Percentiles rank a stretch among this genome's conserved stretches.
phyloP scores from a whole-genome alignment of 768 basidiomycete genomes.

The Calocybe cyanea region DNA sequence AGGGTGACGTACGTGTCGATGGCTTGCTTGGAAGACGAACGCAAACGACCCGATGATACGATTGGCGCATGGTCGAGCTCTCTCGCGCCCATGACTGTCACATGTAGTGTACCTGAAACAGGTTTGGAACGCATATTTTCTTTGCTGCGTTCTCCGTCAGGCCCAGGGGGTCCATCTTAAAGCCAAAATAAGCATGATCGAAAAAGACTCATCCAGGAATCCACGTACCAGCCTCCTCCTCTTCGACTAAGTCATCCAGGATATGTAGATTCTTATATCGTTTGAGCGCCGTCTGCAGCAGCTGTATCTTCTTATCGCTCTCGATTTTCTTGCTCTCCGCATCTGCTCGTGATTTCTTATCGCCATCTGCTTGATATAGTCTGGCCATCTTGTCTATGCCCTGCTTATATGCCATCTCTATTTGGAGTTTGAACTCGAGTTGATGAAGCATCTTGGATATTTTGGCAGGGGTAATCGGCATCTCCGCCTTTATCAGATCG shows the following conservation, averaged over 20 bases:
- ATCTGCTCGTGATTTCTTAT: conserved; percentile 92
- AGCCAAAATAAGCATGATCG: not conserved
- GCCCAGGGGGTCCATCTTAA: conserved; percentile 43
- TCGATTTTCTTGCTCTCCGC: conserved; percentile 93
- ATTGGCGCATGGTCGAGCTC: conserved; percentile 95
- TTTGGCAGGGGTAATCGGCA: conserved; percentile 92
- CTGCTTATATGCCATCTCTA: conserved; percentile 96
- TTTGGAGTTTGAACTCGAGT: conserved; percentile 98
- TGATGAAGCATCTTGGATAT: conserved; percentile 98
- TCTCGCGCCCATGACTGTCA: conserved; percentile 85
- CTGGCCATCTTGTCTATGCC: conserved; percentile 99
- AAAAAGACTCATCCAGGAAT: not conserved
- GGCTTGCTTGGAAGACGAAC: conserved; percentile 75
- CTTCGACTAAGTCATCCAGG: conserved; percentile 84
- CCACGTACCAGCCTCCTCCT: conserved; percentile 67
- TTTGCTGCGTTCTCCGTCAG: conserved; percentile 77
- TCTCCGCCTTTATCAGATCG: conserved; percentile 97
- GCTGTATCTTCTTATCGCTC: conserved; percentile 94
- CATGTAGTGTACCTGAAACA: conserved; percentile 85
- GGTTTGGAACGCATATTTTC: conserved; percentile 93
- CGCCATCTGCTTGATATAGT: conserved; percentile 93
- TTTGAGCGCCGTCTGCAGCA: conserved; percentile 87
- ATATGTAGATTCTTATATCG: conserved; percentile 96
- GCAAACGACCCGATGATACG: conserved; percentile 47
- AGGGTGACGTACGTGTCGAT: conserved; percentile 90